Evolutionary conservation across 202 grass and related monocot genomes (phyloP), one percentile per base, ranked within the genome.

Genomic region (Digitaria exilis): DNA sequence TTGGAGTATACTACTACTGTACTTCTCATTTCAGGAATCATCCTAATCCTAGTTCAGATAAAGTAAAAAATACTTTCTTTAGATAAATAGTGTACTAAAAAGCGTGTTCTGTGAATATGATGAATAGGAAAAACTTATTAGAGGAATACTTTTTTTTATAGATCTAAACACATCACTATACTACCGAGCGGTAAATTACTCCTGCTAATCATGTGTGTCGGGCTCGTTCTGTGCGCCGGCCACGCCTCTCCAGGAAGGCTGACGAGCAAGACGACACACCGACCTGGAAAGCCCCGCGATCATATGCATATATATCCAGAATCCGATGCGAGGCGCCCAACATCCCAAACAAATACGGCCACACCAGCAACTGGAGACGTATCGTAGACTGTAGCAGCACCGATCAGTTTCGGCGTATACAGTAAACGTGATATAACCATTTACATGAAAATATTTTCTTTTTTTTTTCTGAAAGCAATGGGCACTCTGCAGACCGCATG

Each of bases 201-300:
- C 46, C 28, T 54, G 22, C 42, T 71, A 77, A 77, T 89, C 78
- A 72, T 71, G 35, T 28, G 30, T 85, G 73, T 49, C 71, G 35
- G 46, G 29, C 63, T 70, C 75, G 48, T 80, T 41, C 6, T 7
- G 41, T 25, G 70, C n/a, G 70, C 63, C 56, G 11, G 6, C 51
- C 75, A 41, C 81, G 59, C 84, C 10, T 83, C 63, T 48, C 69
- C 30, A 41, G 54, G 82, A 62, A 68, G 30, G 48, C 42, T 21
- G 2, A 65, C 21, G 61, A 70, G n/a, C 76, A 81, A 56, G 35
- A 22, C 35, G 86, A 87, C 85, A 52, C 86, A 58, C 74, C 80
- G 86, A 82, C 85, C 54, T 29, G 63, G 14, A 78, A 71, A 62
- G 9, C 31, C 22, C 41, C 30, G 22, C 15, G 28, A 37, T 45